A percentile compares a stretch with the other conserved stretches of the same genome.
Evolutionary conservation across 495 filamentous ascomycete species (phyloP).

Genomic region (Penicillium diatomitis): DNA sequence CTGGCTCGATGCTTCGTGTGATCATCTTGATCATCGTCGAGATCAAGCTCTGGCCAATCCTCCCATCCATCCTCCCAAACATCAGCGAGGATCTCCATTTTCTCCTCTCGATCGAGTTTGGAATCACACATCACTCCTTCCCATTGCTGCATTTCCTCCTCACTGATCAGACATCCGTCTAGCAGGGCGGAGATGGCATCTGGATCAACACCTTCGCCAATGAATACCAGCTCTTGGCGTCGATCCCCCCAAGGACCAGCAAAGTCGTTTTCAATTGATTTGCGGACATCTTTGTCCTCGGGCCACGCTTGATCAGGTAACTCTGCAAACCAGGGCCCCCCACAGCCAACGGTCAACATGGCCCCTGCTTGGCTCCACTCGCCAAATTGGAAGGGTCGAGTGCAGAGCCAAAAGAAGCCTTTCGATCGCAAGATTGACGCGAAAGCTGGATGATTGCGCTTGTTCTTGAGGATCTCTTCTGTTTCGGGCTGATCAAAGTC

Average conservation of each 20-base stretch:
- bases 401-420: slow-evolving; percentile 40
- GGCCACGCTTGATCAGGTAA: slow-evolving; percentile 37
- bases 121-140: slow-evolving; percentile 39
- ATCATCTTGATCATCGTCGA: slow-evolving; percentile 27
- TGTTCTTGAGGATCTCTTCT: slow-evolving; percentile 32
- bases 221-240: slow-evolving; percentile 52
- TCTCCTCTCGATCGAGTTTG: slow-evolving; percentile 18
- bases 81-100: slow-evolving; percentile 27
- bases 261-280: slow-evolving; percentile 37
- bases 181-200: slow-evolving; percentile 30
- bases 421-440: slow-evolving; percentile 37
- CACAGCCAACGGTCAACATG: slow-evolving; percentile 47
- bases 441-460: slow-evolving; percentile 33
- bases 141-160: slow-evolving; percentile 42
- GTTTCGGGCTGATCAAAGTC: slow-evolving; percentile 31
- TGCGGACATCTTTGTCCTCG: slow-evolving; percentile 31
- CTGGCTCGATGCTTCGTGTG: slow-evolving; percentile 21
- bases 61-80: slow-evolving; percentile 50
- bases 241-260: slow-evolving; percentile 48
- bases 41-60: slow-evolving; percentile 39
- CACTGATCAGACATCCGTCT: slow-evolving; percentile 41
- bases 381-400: slow-evolving; percentile 36
- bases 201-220: slow-evolving; percentile 43
- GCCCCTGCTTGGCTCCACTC: slow-evolving; percentile 54
- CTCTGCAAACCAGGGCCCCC: slow-evolving; percentile 46